A percentile compares a stretch with the other conserved stretches of the same genome.
Evolutionary conservation across 176 grass and related monocot genomes (phyloP).

Genomic region (Neostapfia colusana): DNA sequence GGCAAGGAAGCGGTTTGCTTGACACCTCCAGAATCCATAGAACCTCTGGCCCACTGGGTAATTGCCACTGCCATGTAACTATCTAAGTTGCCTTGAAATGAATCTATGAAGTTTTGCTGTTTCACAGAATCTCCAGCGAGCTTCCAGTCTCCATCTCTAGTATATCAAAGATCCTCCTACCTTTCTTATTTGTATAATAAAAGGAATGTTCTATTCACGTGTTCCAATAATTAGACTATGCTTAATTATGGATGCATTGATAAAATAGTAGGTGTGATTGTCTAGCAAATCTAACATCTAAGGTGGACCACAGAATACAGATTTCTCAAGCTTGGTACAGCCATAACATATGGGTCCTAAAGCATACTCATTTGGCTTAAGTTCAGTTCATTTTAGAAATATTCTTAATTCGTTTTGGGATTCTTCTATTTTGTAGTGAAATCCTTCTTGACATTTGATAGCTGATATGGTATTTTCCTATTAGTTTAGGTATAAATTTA

Average conservation of each 20-base stretch:
- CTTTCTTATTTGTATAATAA: slow-evolving; percentile 8
- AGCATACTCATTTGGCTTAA: slow-evolving; percentile 22
- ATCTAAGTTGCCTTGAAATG: slow-evolving; percentile 23
- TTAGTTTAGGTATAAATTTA: background rate
- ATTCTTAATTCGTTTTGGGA: too few relatives aligned
- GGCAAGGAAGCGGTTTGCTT: slow-evolving; percentile 50
- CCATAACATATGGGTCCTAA: slow-evolving; percentile 12
- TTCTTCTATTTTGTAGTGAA: background rate
- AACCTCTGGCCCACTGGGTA: slow-evolving; percentile 82
- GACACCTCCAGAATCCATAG: slow-evolving; percentile 50
- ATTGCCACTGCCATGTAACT: slow-evolving; percentile 42
- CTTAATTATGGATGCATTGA: slow-evolving; percentile 19
- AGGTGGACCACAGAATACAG: background rate
- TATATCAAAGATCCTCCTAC: slow-evolving; percentile 20
- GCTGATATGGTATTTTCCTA: slow-evolving; percentile 22
- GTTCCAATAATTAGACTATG: slow-evolving; percentile 6
- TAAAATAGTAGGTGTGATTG: slow-evolving; percentile 25
- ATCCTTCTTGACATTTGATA: background rate
- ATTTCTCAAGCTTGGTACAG: slow-evolving; percentile 9
- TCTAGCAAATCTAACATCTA: slow-evolving; percentile 17
- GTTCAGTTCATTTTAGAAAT: slow-evolving; percentile 11
- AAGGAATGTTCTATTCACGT: slow-evolving; percentile 8
- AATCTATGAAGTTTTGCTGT: slow-evolving; percentile 22
- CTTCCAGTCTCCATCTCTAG: background rate
- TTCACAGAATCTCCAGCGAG: slow-evolving; percentile 21